These are phyloP conservation scores for Cyclostephanos tholiformis DNA, from an alignment of 108 stramenopile genomes.

Conservation along the genomic window DNA sequence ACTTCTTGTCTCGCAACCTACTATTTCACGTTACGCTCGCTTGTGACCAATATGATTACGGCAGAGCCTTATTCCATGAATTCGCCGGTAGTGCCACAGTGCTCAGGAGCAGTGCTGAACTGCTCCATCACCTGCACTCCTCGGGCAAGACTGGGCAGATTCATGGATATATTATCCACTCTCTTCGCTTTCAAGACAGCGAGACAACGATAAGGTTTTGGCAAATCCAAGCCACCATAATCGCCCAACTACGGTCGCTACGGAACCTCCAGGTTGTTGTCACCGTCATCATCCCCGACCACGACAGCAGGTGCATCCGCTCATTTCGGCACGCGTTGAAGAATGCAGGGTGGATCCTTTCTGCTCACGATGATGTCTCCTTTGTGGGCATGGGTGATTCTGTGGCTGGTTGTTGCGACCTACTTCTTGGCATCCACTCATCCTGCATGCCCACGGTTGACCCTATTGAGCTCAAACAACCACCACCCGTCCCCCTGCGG, in stretches of 20 bases:
- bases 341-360: neutral
- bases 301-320: neutral
- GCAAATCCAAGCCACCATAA: neutral
- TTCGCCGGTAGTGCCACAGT: neutral
- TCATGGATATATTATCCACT: constrained; percentile 6
- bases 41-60: neutral
- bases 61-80: neutral
- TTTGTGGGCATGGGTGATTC: constrained; percentile 7
- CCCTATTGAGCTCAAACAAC: neutral
- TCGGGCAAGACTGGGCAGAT: neutral
- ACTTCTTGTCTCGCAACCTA: neutral
- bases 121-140: constrained; percentile 6
- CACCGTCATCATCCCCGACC: neutral
- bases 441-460: neutral
- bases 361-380: neutral
- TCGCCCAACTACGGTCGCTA: neutral
- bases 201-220: neutral
- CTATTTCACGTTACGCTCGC: neutral
- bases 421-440: constrained; percentile 3
- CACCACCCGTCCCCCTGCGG: neutral
- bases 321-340: neutral
- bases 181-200: neutral
- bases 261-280: neutral
- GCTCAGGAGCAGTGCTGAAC: neutral
- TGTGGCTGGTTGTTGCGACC: neutral